Percentiles rank a stretch among this genome's conserved stretches.
Conservation (phyloP, 306 rosid species). For the Trifolium fragiferum region DNA sequence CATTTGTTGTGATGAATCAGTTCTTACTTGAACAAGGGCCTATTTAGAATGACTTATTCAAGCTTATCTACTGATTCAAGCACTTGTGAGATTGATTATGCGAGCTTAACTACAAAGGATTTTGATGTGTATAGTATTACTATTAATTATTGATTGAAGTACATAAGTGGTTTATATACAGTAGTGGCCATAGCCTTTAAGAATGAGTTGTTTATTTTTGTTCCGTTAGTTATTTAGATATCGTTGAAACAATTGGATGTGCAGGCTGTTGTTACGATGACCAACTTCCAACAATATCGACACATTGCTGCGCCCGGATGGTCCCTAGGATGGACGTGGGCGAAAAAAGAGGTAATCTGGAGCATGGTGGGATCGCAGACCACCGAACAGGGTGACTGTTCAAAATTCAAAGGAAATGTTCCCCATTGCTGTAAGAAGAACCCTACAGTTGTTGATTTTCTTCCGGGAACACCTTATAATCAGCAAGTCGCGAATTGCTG, state of each 20-base stretch:
- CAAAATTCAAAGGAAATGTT: conserved; percentile 59
- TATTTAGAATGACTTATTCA: not conserved
- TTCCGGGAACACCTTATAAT: conserved; percentile 92
- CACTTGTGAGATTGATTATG: not conserved
- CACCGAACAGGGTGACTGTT: conserved; percentile 93
- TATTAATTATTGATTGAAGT: conserved; percentile 19
- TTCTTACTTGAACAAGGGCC: not conserved
- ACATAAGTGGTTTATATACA: not conserved
- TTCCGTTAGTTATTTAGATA: conserved; percentile 9
- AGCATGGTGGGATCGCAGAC: conserved; percentile 77
- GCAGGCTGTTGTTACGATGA: conserved; percentile 77
- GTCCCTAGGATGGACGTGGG: conserved; percentile 87
- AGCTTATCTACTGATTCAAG: not conserved
- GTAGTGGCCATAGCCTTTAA: conserved; percentile 1
- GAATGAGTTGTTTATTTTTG: conserved; percentile 29
- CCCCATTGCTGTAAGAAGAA: conserved; percentile 80
- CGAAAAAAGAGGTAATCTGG: conserved; percentile 90
- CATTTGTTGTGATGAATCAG: not conserved
- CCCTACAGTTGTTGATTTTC: conserved; percentile 74
- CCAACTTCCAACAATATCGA: conserved; percentile 85
- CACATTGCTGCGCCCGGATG: conserved; percentile 85
- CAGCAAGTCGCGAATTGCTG: conserved; percentile 87
- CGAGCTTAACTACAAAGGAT: not conserved
- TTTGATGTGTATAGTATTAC: not conserved
- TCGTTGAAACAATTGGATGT: conserved; percentile 42